Conservation (phyloP, 176 grass and related monocot genomes). For the Lolium multiflorum region DNA sequence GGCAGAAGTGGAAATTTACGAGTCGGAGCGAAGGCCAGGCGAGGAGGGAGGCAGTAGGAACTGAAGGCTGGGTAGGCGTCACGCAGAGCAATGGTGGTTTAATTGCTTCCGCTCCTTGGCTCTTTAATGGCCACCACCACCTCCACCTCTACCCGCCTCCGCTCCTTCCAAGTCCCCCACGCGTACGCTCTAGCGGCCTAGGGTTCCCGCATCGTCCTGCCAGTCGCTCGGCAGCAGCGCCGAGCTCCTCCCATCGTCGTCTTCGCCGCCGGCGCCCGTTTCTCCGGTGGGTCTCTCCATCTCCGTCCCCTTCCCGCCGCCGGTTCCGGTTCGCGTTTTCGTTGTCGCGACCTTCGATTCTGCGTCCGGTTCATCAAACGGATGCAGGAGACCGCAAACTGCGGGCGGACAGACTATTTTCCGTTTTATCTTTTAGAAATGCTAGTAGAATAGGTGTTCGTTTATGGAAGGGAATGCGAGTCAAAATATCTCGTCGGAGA, state of each 20-base stretch:
- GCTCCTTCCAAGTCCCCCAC: background rate
- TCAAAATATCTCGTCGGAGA: slow-evolving; percentile 25
- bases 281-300: slow-evolving; percentile 34
- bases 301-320: background rate
- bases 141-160: slow-evolving; percentile 12
- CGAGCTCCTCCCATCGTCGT: background rate
- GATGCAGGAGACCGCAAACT: background rate
- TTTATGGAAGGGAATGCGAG: slow-evolving; percentile 42
- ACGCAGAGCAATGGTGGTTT: slow-evolving; percentile 47
- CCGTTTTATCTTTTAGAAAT: background rate
- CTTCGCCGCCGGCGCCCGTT: background rate
- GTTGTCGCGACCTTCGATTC: background rate
- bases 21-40: slow-evolving; percentile 26
- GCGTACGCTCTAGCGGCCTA: slow-evolving; percentile 20
- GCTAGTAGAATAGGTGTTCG: background rate
- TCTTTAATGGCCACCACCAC: slow-evolving; percentile 60
- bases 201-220: slow-evolving; percentile 12
- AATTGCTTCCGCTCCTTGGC: slow-evolving; percentile 36
- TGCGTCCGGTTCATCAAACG: background rate
- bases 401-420: background rate
- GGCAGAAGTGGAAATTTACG: background rate
- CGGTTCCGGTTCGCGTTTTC: slow-evolving; percentile 24
- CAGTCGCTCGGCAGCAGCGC: background rate
- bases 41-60: slow-evolving; percentile 13
- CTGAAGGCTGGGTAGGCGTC: slow-evolving; percentile 23